Evolutionary conservation across 2,329 filamentous ascomycete genomes (phyloP).

Genomic region (Aureobasidium uvarum): DNA sequence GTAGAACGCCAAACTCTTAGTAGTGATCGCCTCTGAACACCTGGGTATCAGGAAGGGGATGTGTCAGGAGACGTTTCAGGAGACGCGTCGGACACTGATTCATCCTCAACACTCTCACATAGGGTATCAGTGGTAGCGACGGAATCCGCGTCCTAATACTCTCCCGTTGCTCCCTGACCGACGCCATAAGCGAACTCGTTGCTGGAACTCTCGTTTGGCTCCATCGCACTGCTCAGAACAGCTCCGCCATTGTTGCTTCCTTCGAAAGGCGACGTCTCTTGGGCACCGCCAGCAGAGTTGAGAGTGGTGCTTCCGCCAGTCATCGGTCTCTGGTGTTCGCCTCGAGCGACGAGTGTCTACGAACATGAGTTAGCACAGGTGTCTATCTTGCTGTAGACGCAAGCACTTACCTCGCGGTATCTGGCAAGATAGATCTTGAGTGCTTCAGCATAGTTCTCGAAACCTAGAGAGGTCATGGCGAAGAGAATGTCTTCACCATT

Average conservation of each 20-base stretch:
- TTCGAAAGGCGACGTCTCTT: slow-evolving; percentile 35
- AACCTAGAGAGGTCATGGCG: slow-evolving; percentile 97
- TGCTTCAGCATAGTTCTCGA: slow-evolving; percentile 98
- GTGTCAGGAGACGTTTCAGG: not conserved
- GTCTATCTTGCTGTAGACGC: not conserved
- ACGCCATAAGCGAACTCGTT: slow-evolving; percentile 39
- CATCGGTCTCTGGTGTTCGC: slow-evolving; percentile 59
- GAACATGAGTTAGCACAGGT: slow-evolving; percentile 33
- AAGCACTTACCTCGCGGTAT: slow-evolving; percentile 83
- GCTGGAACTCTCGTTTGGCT: slow-evolving; percentile 43
- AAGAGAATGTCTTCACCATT: slow-evolving; percentile 99
- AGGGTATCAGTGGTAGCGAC: not conserved
- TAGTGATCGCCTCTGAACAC: not conserved
- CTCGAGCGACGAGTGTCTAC: slow-evolving; percentile 77
- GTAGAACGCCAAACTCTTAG: not conserved
- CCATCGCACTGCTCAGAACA: slow-evolving; percentile 46
- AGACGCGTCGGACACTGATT: not conserved
- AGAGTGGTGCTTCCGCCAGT: slow-evolving; percentile 41
- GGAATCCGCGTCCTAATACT: slow-evolving; percentile 14
- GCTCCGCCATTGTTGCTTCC: slow-evolving; percentile 41
- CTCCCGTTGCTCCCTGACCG: slow-evolving; percentile 27
- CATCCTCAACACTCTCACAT: not conserved
- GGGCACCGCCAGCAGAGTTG: slow-evolving; percentile 32
- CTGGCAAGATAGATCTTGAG: slow-evolving; percentile 97
- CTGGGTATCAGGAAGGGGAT: not conserved